Conservation (phyloP, 257 asterid species). For the Marsdenia floribunda region DNA sequence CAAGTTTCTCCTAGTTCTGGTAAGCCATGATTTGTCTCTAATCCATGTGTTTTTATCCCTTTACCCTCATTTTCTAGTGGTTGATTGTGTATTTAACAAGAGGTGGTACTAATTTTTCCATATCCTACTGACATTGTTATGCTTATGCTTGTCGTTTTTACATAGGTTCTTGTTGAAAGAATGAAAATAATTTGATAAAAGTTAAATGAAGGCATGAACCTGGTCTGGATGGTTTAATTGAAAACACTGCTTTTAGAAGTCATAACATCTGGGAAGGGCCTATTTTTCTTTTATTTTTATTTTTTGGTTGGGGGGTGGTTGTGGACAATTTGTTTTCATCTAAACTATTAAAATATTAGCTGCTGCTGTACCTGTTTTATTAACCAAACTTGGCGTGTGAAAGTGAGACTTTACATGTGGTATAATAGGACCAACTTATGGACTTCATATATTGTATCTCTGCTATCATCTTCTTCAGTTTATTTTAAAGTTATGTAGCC, state of each 20-base stretch:
- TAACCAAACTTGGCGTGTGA: not conserved
- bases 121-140: no score
- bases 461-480: not conserved
- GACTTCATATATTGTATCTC: not conserved
- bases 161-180: no score
- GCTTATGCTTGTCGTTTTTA: no score
- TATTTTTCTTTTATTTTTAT: no score
- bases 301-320: no score
- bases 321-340: not conserved
- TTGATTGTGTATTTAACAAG: no score
- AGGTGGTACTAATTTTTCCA: no score
- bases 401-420: not conserved
- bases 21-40: slow-evolving; percentile 30
- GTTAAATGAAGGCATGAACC: no score
- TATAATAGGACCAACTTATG: not conserved
- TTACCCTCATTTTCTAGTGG: not conserved
- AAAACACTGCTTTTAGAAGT: no score
- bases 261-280: no score
- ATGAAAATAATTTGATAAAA: no score
- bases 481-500: not conserved
- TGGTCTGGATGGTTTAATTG: no score
- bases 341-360: not conserved
- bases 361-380: not conserved
- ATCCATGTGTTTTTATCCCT: not conserved
- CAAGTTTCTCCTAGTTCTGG: slow-evolving; percentile 73